Conservation (phyloP, 352 stramenopile genomes). For the Globisporangium alternatum region DNA sequence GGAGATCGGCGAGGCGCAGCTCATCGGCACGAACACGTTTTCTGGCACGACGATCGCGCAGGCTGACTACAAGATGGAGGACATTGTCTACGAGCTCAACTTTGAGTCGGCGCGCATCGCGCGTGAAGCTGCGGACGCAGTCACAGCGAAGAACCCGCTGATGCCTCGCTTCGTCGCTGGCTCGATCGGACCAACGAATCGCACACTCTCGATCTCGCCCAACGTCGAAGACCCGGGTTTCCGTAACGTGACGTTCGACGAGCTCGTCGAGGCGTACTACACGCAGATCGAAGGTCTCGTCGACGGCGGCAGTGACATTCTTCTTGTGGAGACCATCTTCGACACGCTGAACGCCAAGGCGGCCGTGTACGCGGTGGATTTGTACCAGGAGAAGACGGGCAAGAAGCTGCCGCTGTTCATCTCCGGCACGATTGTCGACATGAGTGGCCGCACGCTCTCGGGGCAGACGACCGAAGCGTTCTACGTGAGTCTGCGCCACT, state of each 20-base stretch:
- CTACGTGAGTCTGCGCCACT: constrained; percentile 94
- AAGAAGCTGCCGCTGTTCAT: constrained; percentile 95
- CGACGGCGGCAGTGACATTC: constrained; percentile 93
- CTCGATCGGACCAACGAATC: constrained; percentile 95
- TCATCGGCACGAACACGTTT: constrained; percentile 98
- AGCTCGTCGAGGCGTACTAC: constrained; percentile 96
- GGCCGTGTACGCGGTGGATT: constrained; percentile 92
- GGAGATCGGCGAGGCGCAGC: constrained; percentile 87
- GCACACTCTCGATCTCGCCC: constrained; percentile 94
- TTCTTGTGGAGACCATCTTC: constrained; percentile 98
- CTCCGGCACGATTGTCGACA: constrained; percentile 95
- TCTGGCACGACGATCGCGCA: constrained; percentile 95
- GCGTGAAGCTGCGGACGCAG: constrained; percentile 91
- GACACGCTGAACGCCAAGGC: constrained; percentile 98
- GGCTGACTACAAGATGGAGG: constrained; percentile 97
- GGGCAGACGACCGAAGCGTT: constrained; percentile 97
- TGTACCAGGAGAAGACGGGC: constrained; percentile 90
- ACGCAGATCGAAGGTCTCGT: constrained; percentile 93
- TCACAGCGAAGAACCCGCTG: constrained; percentile 91
- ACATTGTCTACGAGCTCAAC: constrained; percentile 95
- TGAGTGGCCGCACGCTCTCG: constrained; percentile 95
- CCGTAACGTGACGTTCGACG: constrained; percentile 96
- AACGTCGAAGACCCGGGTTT: constrained; percentile 93
- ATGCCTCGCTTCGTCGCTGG: constrained; percentile 94
- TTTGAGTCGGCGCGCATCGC: constrained; percentile 90